A percentile compares a stretch with the other conserved stretches of the same genome.
Evolutionary conservation across 352 stramenopile species (phyloP).

Genomic region (Pythium chondricola): DNA sequence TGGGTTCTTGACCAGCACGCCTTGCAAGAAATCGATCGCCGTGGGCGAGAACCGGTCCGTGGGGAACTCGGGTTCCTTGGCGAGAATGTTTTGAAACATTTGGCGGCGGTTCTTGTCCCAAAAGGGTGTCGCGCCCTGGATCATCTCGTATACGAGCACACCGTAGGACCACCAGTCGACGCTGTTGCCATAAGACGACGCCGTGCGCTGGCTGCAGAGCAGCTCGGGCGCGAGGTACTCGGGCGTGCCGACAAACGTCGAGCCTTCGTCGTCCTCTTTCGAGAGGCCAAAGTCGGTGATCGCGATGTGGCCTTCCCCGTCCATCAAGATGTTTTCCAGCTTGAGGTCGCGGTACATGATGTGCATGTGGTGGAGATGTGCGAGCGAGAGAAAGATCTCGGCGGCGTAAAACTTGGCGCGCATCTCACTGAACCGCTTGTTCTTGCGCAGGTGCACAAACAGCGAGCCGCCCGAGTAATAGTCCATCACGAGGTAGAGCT

Average conservation of each 20-base stretch:
- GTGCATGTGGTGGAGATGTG: slow-evolving; percentile 81
- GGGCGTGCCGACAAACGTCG: slow-evolving; percentile 77
- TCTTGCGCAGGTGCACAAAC: slow-evolving; percentile 80
- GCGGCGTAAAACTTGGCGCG: slow-evolving; percentile 83
- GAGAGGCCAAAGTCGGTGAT: slow-evolving; percentile 87
- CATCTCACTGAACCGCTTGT: slow-evolving; percentile 57
- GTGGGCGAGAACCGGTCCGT: slow-evolving; percentile 55
- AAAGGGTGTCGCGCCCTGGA: slow-evolving; percentile 76
- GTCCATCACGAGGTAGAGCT: slow-evolving; percentile 87
- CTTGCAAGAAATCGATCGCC: slow-evolving; percentile 60
- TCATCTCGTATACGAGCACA: slow-evolving; percentile 87
- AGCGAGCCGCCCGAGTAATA: slow-evolving; percentile 85
- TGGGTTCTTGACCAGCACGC: slow-evolving; percentile 73
- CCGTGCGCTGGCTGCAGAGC: slow-evolving; percentile 63
- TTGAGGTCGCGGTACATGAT: slow-evolving; percentile 90
- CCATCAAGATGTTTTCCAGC: slow-evolving; percentile 88
- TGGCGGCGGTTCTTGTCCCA: slow-evolving; percentile 77
- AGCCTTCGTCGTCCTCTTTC: slow-evolving; percentile 81
- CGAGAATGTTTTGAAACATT: slow-evolving; percentile 86
- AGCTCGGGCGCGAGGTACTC: slow-evolving; percentile 84
- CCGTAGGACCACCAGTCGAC: slow-evolving; percentile 87
- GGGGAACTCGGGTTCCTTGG: slow-evolving; percentile 58
- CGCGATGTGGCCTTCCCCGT: slow-evolving; percentile 72
- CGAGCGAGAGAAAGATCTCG: slow-evolving; percentile 73
- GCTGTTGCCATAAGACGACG: slow-evolving; percentile 77